Base-by-base conservation (phyloP, 2,329 filamentous ascomycete genomes). In the Penicillium sp. region DNA sequence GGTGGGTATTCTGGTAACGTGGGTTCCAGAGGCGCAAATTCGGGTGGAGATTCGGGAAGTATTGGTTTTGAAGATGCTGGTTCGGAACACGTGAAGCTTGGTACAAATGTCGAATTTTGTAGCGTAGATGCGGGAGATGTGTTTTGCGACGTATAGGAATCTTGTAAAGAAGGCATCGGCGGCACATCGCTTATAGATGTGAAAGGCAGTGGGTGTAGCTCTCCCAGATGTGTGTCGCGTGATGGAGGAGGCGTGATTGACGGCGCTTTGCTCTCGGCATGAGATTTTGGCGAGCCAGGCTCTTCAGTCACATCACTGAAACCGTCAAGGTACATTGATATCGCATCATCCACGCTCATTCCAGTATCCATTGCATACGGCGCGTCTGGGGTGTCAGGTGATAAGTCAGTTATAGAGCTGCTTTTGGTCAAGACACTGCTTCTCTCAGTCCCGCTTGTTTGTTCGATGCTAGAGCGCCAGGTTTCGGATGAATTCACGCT, bases 381-480 rank as follows among this genome's bases (percentile, higher is more conserved):
- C 77, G 87, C 86, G 67, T 83, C 85, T 73, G 90, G 87, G 50
- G 91, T 72, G 80, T 81, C 72, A 4, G 73, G 74, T 11, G 73
- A 76, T 34, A 75, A 57, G 79, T 94, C 75, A 76, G 80, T 88
- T 49, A 87, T 80, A 1, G 89, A 92, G 76, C 89, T 95, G 56
- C 85, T 84, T 63, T 89, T 91, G 3, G 91, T 94, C 59, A 88
- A 72, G 46, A 94, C 81, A 67, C 92, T 96, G 71, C 90, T 95
- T 57, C 90, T 83, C 67, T 93, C 90, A 1, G 90, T 95, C n/a
- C 82, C 82, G 58, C 81, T 83, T 6, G 77, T 67, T 41, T 82
- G 81, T 47, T 82, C 73, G 39, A 79, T 73, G 65, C 83, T 86
- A 14, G 84, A 87, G 50, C 79, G 79, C 3, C 77, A 83, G 3